phyloP scores from a whole-genome alignment of 805 yeast genomes.

The Limtongia smithiae region DNA sequence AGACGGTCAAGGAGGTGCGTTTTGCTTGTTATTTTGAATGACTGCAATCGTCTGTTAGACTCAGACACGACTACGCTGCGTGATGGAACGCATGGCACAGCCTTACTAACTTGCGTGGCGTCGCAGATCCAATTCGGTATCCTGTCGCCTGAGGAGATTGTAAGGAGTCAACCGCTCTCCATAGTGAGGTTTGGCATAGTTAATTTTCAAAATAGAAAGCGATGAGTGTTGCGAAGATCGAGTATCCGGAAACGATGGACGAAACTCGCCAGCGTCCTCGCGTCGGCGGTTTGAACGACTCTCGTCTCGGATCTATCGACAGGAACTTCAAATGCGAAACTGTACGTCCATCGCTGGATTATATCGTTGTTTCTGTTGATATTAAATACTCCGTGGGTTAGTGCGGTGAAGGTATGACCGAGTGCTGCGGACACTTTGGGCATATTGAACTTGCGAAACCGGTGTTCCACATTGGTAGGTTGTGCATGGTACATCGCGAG shows the following conservation, averaged over 20 bases:
- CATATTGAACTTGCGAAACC: constrained; percentile 98
- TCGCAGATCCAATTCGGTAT: constrained; percentile 87
- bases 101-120: constrained; percentile 14
- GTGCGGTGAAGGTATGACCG: constrained; percentile 99
- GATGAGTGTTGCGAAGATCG: constrained; percentile 95
- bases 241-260: constrained; percentile 99
- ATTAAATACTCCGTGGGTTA: constrained; percentile 11
- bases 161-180: constrained; percentile 33
- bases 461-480: constrained; percentile 85
- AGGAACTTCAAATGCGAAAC: constrained; percentile 98
- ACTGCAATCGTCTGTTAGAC: no score
- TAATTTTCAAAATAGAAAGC: constrained; percentile 54
- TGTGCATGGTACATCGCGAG: neutral
- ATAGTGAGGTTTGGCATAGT: neutral
- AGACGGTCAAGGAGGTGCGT: constrained; percentile 90
- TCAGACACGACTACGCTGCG: no score
- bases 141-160: constrained; percentile 92
- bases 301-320: constrained; percentile 94
- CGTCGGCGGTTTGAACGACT: constrained; percentile 95
- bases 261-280: constrained; percentile 92
- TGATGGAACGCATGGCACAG: no score
- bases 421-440: constrained; percentile 99
- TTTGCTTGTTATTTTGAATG: no score
- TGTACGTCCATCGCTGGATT: constrained; percentile 30
- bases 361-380: neutral